Evolutionary conservation across 1,139 yeast genomes (phyloP), one percentile per base, ranked within the genome.

Genomic region (Hyphopichia burtonii): DNA sequence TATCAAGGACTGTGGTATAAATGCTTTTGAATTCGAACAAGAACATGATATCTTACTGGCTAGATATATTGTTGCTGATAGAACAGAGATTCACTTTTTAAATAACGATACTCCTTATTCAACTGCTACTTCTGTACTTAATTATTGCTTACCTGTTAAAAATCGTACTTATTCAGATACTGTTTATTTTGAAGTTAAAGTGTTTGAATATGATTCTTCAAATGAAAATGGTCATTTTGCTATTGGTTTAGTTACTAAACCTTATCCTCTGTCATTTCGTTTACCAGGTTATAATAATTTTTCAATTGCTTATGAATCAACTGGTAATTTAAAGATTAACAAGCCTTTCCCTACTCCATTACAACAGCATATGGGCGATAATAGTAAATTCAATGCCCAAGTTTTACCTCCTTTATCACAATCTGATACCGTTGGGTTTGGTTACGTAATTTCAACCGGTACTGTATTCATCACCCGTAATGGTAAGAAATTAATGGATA

Each of bases 381-480:
- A 69, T 38, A 66, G 74, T 41, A 54, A 63, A 31, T 69, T 52
- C 46, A 75, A 82, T 47, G 86, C 91, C 1, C 81, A 85, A 31
- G 82, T 83, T 3, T 81, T 95, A 41, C 96, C 96, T 2, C 80
- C 80, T 19, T 68, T 90, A 39, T 74, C 75, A 42, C 90, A 86
- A 54, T 93, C 97, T 14, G 99, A 93, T 59, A 87, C 90, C 3
- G 84, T 93, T 15, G 99, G 99, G 0, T 83, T 91, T 48, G 99
- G 98, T 1, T 91, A 86, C 61, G 80, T 86, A 43, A 80, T 88
- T 3, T 71, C 86, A 17, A 71, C 86, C 0, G 97, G 98, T 0
- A 79, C 96, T 0, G 74, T 91, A 2, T 91, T 89, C 58, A 84
- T 91, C 49, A 91, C 98, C 0, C 83, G 95, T 49, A 93, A 93